phyloP scores from a whole-genome alignment of 2,329 filamentous ascomycete genomes.

The Clonostachys rosea region DNA sequence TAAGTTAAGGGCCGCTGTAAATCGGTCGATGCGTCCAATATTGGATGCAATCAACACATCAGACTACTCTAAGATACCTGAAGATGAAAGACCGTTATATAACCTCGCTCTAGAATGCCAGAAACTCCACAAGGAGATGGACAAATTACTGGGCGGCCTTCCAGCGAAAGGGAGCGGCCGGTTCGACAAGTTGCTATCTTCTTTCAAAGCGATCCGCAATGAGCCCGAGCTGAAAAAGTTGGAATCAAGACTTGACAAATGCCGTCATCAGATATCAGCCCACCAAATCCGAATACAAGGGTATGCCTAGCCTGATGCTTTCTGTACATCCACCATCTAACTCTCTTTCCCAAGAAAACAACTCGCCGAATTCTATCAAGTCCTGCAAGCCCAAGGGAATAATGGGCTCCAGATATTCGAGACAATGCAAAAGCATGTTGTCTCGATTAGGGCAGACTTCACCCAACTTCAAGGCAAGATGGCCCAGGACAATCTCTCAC shows the following conservation, averaged over 20 bases:
- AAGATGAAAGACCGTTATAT: no score
- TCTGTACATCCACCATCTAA: not conserved
- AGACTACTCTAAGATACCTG: no score
- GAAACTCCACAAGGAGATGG: no score
- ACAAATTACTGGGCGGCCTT: no score
- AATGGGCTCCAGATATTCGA: not conserved
- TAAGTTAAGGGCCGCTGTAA: no score
- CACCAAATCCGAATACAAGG: no score
- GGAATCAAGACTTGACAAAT: not conserved
- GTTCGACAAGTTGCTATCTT: no score
- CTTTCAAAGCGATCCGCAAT: not conserved
- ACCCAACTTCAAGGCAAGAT: not conserved
- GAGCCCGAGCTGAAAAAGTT: not conserved
- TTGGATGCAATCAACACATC: no score
- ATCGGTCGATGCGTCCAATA: no score
- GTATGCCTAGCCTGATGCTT: no score
- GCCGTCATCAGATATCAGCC: not conserved
- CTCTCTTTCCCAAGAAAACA: not conserved
- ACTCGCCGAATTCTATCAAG: not conserved
- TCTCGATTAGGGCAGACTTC: not conserved
- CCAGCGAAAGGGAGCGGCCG: no score
- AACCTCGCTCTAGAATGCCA: no score
- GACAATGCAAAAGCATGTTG: not conserved
- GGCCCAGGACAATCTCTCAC: not conserved
- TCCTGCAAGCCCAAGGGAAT: not conserved